Percentiles rank a stretch among this genome's conserved stretches.
phyloP scores from a whole-genome alignment of 805 yeast genomes.

The Nakazawaea pomicola region DNA sequence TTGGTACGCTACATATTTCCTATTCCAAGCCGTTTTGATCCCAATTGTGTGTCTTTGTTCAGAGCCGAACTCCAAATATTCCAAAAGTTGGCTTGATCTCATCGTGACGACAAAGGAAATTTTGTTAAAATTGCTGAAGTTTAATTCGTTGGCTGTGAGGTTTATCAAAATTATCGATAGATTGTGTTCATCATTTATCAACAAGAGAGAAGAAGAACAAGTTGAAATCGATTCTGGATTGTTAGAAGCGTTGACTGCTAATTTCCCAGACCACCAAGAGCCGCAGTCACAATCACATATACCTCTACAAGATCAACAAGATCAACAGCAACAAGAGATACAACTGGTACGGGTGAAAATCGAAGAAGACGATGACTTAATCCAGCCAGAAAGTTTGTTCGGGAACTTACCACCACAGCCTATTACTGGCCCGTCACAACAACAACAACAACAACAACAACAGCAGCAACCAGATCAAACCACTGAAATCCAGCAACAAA shows the following conservation, averaged over 20 bases:
- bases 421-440: background rate
- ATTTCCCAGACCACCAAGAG: background rate
- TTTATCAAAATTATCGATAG: slow-evolving; percentile 42
- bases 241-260: background rate
- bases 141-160: slow-evolving; percentile 40
- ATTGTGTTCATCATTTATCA: slow-evolving; percentile 21
- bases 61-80: slow-evolving; percentile 37
- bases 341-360: no score
- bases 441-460: slow-evolving; percentile 6
- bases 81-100: slow-evolving; percentile 38
- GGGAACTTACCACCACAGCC: background rate
- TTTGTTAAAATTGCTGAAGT: slow-evolving; percentile 30
- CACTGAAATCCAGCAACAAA: no score
- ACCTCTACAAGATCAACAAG: no score
- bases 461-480: slow-evolving; percentile 9
- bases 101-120: slow-evolving; percentile 37
- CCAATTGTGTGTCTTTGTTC: slow-evolving; percentile 51
- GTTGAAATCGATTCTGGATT: background rate
- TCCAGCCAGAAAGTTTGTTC: background rate
- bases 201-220: background rate
- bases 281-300: no score
- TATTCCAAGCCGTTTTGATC: slow-evolving; percentile 59
- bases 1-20: slow-evolving; percentile 61
- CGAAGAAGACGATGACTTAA: background rate
- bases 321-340: background rate